Base-by-base conservation (phyloP, 1,284 basidiomycete genomes). In the Cutaneotrichosporon spelunceum region DNA sequence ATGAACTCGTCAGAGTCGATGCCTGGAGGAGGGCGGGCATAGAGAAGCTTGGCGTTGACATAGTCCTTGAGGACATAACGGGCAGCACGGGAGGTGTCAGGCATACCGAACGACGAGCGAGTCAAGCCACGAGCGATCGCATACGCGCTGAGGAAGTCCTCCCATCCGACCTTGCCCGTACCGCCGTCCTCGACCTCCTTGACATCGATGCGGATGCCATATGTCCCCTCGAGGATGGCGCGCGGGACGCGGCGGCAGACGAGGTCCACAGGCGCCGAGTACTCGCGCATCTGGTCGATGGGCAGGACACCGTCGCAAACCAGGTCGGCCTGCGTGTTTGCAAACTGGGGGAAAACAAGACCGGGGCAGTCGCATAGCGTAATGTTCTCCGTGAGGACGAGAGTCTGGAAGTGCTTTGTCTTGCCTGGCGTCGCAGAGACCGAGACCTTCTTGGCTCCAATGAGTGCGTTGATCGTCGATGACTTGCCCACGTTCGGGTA, bases 351-450 rank as follows among this genome's bases (percentile, higher is more conserved):
- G 77, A 99, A 99, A 19, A 99, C 96, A 29, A 99, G 83, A 81
- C 96, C 96, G 14, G 96, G 96, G 81, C 96, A 99, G 82, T 99
- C 96, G 72, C 95, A 99, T n/a, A 99, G 85, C 14, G 91, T 84
- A 54, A 98, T 89, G 3, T 85, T 83, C 29, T 90, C 86, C 0
- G 93, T 93, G 27, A 99, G 84, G 67, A 93, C 86, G 66, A 98
- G 93, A 0, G 96, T 99, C 80, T 99, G 96, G 82, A 99, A 98
- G 80, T 99, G 96, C 77, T 99, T 99, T 30, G 96, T 99, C 80
- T 99, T 98, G 68, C 96, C 94, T 0, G 96, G 96, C 0, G 95
- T 99, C 0, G 93, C 87, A 2, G 94, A 98, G 9, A 97, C 95
- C 70, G 91, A 95, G 64, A 98, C 95, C 83, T 94, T 96, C 82